Evolutionary conservation across 192 early-diverging fungal genomes (phyloP).

Genomic region (Coemansia sp.): DNA sequence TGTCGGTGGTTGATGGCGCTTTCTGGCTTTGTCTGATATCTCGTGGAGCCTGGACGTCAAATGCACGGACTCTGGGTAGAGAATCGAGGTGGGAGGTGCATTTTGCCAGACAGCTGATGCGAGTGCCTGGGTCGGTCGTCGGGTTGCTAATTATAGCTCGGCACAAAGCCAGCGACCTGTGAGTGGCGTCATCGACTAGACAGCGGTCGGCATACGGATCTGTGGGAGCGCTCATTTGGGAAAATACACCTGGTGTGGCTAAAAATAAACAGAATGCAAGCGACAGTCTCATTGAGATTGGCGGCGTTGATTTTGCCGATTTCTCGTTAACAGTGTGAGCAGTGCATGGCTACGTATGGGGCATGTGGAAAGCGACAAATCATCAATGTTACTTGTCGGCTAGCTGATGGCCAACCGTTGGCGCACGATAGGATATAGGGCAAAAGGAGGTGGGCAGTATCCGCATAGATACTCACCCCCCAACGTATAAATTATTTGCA

Average conservation of each 20-base stretch:
- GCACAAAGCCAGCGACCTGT: constrained; percentile 12
- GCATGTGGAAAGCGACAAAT: not conserved
- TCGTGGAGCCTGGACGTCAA: not conserved
- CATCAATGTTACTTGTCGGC: not conserved
- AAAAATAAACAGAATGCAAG: not conserved
- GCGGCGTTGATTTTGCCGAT: not conserved
- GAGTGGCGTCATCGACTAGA: constrained; percentile 16
- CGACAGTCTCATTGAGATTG: not conserved
- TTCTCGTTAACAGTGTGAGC: not conserved
- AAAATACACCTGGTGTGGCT: not conserved
- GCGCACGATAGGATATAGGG: not conserved
- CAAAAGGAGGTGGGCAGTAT: not conserved
- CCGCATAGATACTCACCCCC: not conserved
- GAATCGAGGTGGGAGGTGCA: constrained; percentile 10
- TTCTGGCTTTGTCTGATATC: not conserved
- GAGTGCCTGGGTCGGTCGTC: not conserved
- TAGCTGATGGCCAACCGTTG: not conserved
- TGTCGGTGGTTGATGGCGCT: not conserved
- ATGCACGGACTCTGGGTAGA: constrained; percentile 4
- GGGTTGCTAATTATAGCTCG: constrained; percentile 7
- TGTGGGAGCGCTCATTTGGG: not conserved
- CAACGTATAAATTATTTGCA: not conserved
- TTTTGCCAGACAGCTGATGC: constrained; percentile 10
- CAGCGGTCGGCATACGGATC: constrained; percentile 13
- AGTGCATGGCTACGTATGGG: not conserved